Evolutionary conservation across 805 yeast genomes (phyloP), one percentile per base, ranked within the genome.

Genomic region (Peterozyma toletana): DNA sequence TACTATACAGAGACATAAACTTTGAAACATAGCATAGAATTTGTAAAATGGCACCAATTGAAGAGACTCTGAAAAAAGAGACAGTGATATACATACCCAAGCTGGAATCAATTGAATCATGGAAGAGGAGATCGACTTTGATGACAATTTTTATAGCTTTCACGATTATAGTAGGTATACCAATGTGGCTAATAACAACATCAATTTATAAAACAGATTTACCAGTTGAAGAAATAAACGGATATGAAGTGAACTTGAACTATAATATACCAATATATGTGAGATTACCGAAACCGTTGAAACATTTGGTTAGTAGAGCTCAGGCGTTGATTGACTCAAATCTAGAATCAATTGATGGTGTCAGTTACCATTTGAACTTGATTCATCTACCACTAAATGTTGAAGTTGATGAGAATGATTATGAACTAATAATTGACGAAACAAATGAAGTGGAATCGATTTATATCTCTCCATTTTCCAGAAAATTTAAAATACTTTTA

Each of bases 161-260:
- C 9, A 52, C 66, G 11, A 43, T 57, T 5, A 38, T 63, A 2
- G 48, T 78, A 16, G 88, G 85, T 2, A 52, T 71, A 5, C 89
- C 90, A 5, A 55, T 80, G 43, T 83, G 84, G 78, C 53, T 63
- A 33, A 46, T 53, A 21, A 81, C 91, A 15, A 81, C 91, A 3
- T 62, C 77, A 2, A 75, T 82, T 15, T 71, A 78, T 52, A 64
- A 89, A 43, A 85, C 87, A 2, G 70, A 70, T 34, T 64, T 85
- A 34, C 86, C 86, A 13, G 53, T 65, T 11, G 62, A 59, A 1
- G 63, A 64, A 37, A 68, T 82, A 39, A 55, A 64, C 50, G 45
- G 49, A 15, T 53, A 61, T 51, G 57, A 63, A 43, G 18, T 48
- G 39, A 42, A 55, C 45, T 49, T 67, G 30, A 41, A 53, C 15